A percentile compares a stretch with the other conserved stretches of the same genome.
These are phyloP conservation scores for Pyrenochaeta sp. DNA, from an alignment of 2,329 filamentous ascomycete genomes.

Conservation along the genomic window DNA sequence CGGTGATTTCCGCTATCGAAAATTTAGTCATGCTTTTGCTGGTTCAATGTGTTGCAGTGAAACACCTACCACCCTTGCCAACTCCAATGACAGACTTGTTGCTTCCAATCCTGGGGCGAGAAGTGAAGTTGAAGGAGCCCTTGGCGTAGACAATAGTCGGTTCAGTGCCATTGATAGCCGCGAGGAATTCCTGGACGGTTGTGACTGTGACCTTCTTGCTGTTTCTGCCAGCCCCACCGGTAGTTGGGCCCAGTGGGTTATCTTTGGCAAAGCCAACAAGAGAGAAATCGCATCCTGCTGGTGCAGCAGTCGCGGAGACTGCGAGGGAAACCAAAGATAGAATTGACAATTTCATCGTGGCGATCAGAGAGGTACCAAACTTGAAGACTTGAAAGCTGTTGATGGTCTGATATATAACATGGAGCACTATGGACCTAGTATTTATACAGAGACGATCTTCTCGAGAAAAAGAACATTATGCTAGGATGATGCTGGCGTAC, in stretches of 20 bases:
- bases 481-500: neutral
- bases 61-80: constrained; percentile 50
- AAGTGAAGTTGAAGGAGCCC: constrained; percentile 52
- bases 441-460: neutral
- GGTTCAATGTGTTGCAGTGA: no score
- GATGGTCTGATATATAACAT: neutral
- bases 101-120: constrained; percentile 54
- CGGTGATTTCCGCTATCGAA: constrained; percentile 50
- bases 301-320: constrained; percentile 24
- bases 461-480: neutral
- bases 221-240: constrained; percentile 37
- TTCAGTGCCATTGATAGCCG: constrained; percentile 33
- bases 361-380: neutral
- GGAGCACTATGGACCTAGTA: neutral
- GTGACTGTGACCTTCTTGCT: constrained; percentile 39
- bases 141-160: constrained; percentile 54
- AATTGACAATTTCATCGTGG: constrained; percentile 38
- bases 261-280: constrained; percentile 44
- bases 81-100: constrained; percentile 53
- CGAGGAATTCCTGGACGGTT: constrained; percentile 32
- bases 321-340: constrained; percentile 25
- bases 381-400: neutral
- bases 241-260: constrained; percentile 43
- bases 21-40: no score
- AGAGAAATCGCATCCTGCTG: constrained; percentile 29